Evolutionary conservation across 805 yeast genomes (phyloP), one percentile per base, ranked within the genome.

Genomic region (Metschnikowia koreensis): DNA sequence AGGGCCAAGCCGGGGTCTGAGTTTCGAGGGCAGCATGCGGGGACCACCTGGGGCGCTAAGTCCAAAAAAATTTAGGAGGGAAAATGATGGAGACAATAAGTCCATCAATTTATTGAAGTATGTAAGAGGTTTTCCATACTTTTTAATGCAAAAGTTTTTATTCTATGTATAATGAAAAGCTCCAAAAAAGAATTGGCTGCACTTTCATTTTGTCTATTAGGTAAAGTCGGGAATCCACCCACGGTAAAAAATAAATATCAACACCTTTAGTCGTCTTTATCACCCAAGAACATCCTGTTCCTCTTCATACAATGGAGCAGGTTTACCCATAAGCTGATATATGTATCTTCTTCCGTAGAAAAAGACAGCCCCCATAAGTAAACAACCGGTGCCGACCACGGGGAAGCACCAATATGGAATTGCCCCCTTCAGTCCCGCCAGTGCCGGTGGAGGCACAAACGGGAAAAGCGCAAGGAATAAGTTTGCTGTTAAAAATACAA

Each of bases 341-440:
- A 55, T 46, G 43, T 47, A 44, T 3, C 44, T 52, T 15, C 66
- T 50, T 2, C 42, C 40, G 16, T 47, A 61, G 52, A 36, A 65
- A 47, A 64, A 65, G 9, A 71, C 55, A 0, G 66, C 80, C 6
- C 86, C 85, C 12, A 69, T 40, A 0, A 66, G 47, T 37, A 81
- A 59, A 6, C 79, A 78, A 2, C 75, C 64, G 1, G 81, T 67
- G 0, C 86, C 83, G 13, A 82, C 77, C 6, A 75, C 69, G 0
- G 86, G 85, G 59, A 81, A 80, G n/a, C 81, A 76, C 73, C 77
- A 82, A 58, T 79, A 82, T 1, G 86, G 84, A 47, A 81, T 72
- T 7, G 60, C 59, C 3, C 53, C 54, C 34, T 52, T 52, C 6
- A 60, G 59, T 1, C 59, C 61, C 26, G 66, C 67, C 1, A 59